Base-by-base conservation (phyloP, 768 basidiomycete genomes). In the Myochromella boudieri region DNA sequence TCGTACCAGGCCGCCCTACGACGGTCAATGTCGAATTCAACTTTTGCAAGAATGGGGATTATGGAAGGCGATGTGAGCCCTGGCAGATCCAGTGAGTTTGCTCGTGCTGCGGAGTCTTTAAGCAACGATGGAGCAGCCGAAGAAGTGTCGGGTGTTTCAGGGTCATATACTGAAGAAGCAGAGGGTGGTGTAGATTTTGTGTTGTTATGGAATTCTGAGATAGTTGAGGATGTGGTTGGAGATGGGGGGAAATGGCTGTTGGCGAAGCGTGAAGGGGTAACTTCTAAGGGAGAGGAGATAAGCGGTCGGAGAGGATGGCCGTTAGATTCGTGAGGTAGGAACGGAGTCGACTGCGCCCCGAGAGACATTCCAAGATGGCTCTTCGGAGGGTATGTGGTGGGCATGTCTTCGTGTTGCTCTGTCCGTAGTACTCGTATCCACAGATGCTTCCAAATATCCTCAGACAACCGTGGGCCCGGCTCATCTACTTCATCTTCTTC, bases 1-100 rank as follows among this genome's bases (percentile, higher is more conserved):
- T 84, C 84, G 53, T 85, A 94, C 94, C 94, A 97, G 3, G 70
- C 69, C 2, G 92, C 94, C 53, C 76, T 84, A 42, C 79, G 71
- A 29, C 74, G 73, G 65, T 97, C 95, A 56, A 98, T 85, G 62
- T 97, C 92, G 57, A 98, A 97, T 63, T 97, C 94, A 10, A 98
- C 82, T 65, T 95, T 95, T 39, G 93, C 95, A 22, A 98, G 77
- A 46, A 97, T 84, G 4, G 88, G 89, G 43, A 91, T 82, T 18
- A 90, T 67, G 20, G 84, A 78, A 37, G 78, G 64, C 5, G 83
- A 81, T 46, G 65, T 63, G 31, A 89, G 72, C 6, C 87, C 88
- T 4, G 87, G 84, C 8, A 90, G 74, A 43, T 83, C 75, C 46
- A 88, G 68, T 18, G 76, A 75, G 38, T 75, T 70, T 12, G 72